A percentile compares a stretch with the other conserved stretches of the same genome.
Evolutionary conservation across 768 basidiomycete species (phyloP).

Genomic region (Russula foetens): DNA sequence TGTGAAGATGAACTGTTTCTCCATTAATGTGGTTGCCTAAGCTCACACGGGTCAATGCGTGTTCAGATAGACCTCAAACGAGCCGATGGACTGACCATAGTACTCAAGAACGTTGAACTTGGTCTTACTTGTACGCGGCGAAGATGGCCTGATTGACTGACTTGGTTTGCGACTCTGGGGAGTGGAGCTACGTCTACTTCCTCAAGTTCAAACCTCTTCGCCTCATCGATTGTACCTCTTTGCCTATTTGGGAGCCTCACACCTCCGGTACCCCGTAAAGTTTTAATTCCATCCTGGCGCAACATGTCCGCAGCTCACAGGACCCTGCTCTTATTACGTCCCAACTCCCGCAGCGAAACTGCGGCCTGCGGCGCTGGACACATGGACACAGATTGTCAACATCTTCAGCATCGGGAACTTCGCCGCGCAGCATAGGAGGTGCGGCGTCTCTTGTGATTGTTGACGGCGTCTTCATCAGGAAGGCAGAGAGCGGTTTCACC

Average conservation of each 20-base stretch:
- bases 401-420: background rate
- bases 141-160: too few relatives aligned
- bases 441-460: background rate
- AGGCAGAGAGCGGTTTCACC: background rate
- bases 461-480: background rate
- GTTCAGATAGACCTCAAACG: too few relatives aligned
- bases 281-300: background rate
- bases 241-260: too few relatives aligned
- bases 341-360: background rate
- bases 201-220: too few relatives aligned
- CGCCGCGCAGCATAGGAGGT: background rate
- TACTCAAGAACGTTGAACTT: too few relatives aligned
- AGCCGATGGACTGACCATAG: too few relatives aligned
- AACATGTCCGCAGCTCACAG: background rate
- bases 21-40: background rate
- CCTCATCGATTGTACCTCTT: too few relatives aligned
- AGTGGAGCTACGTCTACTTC: too few relatives aligned
- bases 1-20: slow-evolving; percentile 15
- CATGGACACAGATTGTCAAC: background rate
- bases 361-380: too few relatives aligned
- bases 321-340: background rate
- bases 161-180: too few relatives aligned
- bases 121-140: too few relatives aligned
- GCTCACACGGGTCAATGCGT: background rate
- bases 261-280: too few relatives aligned